Conservation (phyloP, 306 rosid genomes). For the Carpinus fangiana region DNA sequence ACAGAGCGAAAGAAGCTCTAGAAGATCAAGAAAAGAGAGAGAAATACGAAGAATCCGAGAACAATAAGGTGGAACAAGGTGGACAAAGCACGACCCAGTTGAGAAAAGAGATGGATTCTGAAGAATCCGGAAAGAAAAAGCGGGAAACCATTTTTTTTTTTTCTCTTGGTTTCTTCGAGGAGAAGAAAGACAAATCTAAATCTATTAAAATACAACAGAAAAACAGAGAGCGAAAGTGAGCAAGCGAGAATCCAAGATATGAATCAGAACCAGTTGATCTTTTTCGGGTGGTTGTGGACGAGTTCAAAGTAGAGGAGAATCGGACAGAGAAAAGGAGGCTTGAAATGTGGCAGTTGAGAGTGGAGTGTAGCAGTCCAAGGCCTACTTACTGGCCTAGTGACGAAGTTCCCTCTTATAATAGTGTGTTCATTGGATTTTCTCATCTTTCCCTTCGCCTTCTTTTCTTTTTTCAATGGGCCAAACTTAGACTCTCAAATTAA, state of each 20-base stretch:
- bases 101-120: slow-evolving; percentile 28
- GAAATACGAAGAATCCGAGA: slow-evolving; percentile 17
- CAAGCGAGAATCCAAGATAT: slow-evolving; percentile 21
- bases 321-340: not conserved
- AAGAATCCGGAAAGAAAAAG: slow-evolving; percentile 33
- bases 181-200: slow-evolving; percentile 49
- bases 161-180: slow-evolving; percentile 52
- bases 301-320: not conserved
- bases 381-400: not conserved
- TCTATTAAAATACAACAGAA: slow-evolving; percentile 7
- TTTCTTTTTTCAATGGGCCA: not conserved
- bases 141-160: slow-evolving; percentile 35
- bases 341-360: slow-evolving; percentile 26
- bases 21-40: slow-evolving; percentile 17
- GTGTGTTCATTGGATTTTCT: not conserved
- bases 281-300: slow-evolving; percentile 12
- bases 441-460: not conserved
- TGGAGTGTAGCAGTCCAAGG: slow-evolving; percentile 2
- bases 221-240: slow-evolving; percentile 15
- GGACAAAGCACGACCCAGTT: slow-evolving; percentile 34
- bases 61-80: slow-evolving; percentile 21
- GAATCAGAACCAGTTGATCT: slow-evolving; percentile 18
- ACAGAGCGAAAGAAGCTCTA: slow-evolving; percentile 1
- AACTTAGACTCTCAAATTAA: not conserved
- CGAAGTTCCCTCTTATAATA: slow-evolving; percentile 5